These are phyloP conservation scores for Leishmania martiniquensis DNA, from an alignment of 208 protist genomes.

Conservation along the genomic window DNA sequence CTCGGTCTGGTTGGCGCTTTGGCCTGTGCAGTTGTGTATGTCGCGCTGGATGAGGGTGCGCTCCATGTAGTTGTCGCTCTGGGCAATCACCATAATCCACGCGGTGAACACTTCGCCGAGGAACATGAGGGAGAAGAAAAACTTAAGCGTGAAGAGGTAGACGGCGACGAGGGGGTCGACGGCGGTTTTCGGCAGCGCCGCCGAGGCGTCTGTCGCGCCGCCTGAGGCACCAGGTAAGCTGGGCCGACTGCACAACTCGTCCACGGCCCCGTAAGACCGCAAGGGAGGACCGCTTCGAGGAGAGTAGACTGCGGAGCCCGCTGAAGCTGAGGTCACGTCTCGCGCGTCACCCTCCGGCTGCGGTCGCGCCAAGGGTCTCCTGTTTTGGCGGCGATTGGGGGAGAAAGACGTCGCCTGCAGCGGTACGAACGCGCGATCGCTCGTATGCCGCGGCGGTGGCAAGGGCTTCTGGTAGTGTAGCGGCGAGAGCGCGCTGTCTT, in stretches of 20 bases:
- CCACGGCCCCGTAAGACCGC: slow-evolving; percentile 31
- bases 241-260: neutral
- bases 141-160: slow-evolving; percentile 82
- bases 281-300: slow-evolving; percentile 5
- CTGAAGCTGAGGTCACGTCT: neutral
- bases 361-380: neutral
- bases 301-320: neutral
- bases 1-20: slow-evolving; percentile 50
- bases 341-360: neutral
- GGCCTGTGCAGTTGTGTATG: slow-evolving; percentile 44
- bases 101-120: slow-evolving; percentile 60
- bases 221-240: neutral
- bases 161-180: slow-evolving; percentile 81
- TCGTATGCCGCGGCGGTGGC: slow-evolving; percentile 25
- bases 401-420: slow-evolving; percentile 11
- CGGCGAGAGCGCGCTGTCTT: slow-evolving; percentile 37
- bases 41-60: slow-evolving; percentile 51
- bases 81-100: slow-evolving; percentile 73
- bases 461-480: slow-evolving; percentile 15
- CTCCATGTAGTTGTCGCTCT: slow-evolving; percentile 48
- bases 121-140: slow-evolving; percentile 67
- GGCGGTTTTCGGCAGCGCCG: slow-evolving; percentile 43
- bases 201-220: neutral
- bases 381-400: neutral
- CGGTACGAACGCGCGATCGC: slow-evolving; percentile 37